Percentiles rank a stretch among this genome's conserved stretches.
Evolutionary conservation across 2,329 filamentous ascomycete genomes (phyloP).

Genomic region (Trichoderma lentiforme): DNA sequence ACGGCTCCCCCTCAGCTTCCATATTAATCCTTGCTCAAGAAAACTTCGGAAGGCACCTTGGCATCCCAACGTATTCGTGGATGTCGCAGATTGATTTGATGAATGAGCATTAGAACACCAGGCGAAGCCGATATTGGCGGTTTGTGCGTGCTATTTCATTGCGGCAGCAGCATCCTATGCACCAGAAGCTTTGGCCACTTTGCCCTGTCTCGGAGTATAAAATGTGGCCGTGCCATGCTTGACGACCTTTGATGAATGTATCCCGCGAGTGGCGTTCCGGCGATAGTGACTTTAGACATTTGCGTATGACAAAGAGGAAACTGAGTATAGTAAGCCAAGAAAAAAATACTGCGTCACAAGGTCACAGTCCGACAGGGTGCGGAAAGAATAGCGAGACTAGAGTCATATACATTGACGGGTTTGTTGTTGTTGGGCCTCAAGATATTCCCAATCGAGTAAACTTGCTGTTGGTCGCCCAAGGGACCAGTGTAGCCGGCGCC

Average conservation of each 20-base stretch:
- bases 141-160: background rate
- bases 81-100: background rate
- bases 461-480: background rate
- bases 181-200: background rate
- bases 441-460: background rate
- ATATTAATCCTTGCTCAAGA: background rate
- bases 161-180: background rate
- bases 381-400: conserved; percentile 8
- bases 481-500: background rate
- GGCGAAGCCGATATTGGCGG: background rate
- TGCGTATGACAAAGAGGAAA: background rate
- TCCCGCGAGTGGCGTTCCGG: background rate
- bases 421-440: conserved; percentile 4
- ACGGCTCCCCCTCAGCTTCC: background rate
- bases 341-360: conserved; percentile 5
- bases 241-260: background rate
- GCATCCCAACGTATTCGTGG: background rate
- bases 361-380: conserved; percentile 12
- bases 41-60: background rate
- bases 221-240: conserved; percentile 2
- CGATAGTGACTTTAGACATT: background rate
- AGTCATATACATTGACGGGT: background rate
- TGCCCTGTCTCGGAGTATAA: conserved; percentile 3
- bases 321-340: background rate
- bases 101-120: no score